phyloP scores from a whole-genome alignment of 1,284 basidiomycete species.

The Neonothopanus nambi region DNA sequence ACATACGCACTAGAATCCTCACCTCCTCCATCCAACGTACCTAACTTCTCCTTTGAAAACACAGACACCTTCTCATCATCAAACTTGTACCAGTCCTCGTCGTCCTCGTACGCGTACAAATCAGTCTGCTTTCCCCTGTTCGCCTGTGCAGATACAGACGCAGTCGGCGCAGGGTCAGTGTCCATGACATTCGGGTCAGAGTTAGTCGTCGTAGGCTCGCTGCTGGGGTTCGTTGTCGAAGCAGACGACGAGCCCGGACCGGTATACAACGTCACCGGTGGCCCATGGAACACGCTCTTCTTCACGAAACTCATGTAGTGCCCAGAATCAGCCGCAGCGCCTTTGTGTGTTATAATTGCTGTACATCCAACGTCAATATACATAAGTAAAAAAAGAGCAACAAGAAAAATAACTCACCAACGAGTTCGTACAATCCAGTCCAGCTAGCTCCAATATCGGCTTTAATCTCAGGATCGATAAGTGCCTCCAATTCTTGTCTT shows the following conservation, averaged over 20 bases:
- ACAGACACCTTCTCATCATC: slow-evolving; percentile 90
- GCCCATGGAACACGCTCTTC: slow-evolving; percentile 61
- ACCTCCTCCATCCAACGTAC: slow-evolving; percentile 84
- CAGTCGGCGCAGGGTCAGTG: slow-evolving; percentile 8
- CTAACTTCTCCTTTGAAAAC: slow-evolving; percentile 81
- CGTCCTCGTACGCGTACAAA: slow-evolving; percentile 44
- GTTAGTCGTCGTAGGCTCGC: slow-evolving; percentile 12
- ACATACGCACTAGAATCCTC: slow-evolving; percentile 86
- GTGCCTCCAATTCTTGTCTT: slow-evolving; percentile 19
- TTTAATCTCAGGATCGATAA: slow-evolving; percentile 66
- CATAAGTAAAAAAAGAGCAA: not conserved
- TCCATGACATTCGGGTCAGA: slow-evolving; percentile 19
- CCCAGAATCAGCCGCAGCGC: slow-evolving; percentile 89
- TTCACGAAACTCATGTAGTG: slow-evolving; percentile 93
- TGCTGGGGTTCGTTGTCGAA: slow-evolving; percentile 9
- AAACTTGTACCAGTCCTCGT: slow-evolving; percentile 88
- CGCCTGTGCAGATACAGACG: slow-evolving; percentile 12
- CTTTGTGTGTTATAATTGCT: slow-evolving; percentile 97
- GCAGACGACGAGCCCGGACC: slow-evolving; percentile 20
- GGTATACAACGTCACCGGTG: slow-evolving; percentile 26
- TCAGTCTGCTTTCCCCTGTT: slow-evolving; percentile 10
- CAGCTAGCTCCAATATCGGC: slow-evolving; percentile 72
- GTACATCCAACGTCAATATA: not conserved
- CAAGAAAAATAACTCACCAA: slow-evolving; percentile 51
- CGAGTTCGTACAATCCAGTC: slow-evolving; percentile 83